phyloP scores from a whole-genome alignment of 2,329 filamentous ascomycete genomes.

The Colletotrichum orbiculare region DNA sequence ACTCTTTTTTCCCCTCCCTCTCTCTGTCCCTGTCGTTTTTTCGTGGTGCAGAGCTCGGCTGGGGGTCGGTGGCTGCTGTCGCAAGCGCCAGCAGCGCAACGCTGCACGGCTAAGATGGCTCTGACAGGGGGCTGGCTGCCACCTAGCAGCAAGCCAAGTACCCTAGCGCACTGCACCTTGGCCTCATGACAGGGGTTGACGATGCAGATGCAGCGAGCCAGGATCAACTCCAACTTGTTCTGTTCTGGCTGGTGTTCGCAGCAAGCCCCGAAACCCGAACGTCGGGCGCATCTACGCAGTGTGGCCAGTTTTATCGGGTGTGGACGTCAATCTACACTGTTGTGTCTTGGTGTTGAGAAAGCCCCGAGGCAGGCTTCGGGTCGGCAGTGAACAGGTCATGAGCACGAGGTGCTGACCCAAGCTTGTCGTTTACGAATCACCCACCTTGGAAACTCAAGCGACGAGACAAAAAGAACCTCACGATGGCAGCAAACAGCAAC shows the following conservation, averaged over 20 bases:
- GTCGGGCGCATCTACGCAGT: background rate
- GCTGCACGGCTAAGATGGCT: conserved; percentile 2
- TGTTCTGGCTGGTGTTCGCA: background rate
- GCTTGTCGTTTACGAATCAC: too few relatives aligned
- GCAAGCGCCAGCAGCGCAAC: conserved; percentile 6
- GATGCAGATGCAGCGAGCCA: conserved; percentile 15
- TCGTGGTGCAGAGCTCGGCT: conserved; percentile 11
- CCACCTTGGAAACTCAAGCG: too few relatives aligned
- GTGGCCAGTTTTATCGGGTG: background rate
- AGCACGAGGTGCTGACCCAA: too few relatives aligned
- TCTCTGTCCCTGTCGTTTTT: background rate
- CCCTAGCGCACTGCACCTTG: background rate
- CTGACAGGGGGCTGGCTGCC: conserved; percentile 20
- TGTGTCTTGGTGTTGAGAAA: background rate
- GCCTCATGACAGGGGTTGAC: conserved; percentile 15
- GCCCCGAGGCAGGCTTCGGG: conserved; percentile 5
- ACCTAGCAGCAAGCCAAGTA: background rate
- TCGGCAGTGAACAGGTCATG: too few relatives aligned
- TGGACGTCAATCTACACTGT: background rate
- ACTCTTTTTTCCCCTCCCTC: background rate
- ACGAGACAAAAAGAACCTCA: too few relatives aligned
- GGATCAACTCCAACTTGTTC: background rate
- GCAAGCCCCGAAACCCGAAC: conserved; percentile 28
- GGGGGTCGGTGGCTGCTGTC: conserved; percentile 22
- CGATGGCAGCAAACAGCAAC: too few relatives aligned